A percentile compares a stretch with the other conserved stretches of the same genome.
These are phyloP conservation scores for Saturnispora ahearnii DNA, from an alignment of 805 yeast species.

Conservation along the genomic window DNA sequence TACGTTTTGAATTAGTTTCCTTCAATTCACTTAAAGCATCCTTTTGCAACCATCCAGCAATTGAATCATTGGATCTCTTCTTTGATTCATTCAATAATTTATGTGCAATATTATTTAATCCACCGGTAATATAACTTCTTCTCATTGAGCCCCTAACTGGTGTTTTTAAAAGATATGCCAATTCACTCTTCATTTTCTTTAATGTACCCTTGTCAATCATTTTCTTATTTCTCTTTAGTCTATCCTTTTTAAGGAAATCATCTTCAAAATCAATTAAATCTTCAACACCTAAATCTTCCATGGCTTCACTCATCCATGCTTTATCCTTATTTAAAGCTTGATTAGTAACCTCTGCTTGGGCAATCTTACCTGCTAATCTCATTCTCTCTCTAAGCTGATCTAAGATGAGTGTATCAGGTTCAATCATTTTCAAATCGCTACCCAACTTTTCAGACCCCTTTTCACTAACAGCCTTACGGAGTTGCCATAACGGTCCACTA, in stretches of 20 bases:
- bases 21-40: constrained; percentile 61
- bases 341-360: constrained; percentile 57
- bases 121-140: constrained; percentile 72
- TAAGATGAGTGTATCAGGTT: constrained; percentile 68
- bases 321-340: constrained; percentile 53
- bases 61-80: constrained; percentile 41
- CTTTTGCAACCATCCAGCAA: constrained; percentile 60
- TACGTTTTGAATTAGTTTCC: constrained; percentile 8
- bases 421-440: constrained; percentile 53
- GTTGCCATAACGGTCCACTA: constrained; percentile 73
- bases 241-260: constrained; percentile 54
- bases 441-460: constrained; percentile 26
- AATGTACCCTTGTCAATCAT: constrained; percentile 44
- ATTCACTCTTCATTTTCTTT: constrained; percentile 38
- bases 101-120: constrained; percentile 69
- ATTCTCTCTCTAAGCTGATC: constrained; percentile 64
- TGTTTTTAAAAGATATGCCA: constrained; percentile 40
- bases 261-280: constrained; percentile 59
- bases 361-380: constrained; percentile 58
- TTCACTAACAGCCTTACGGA: constrained; percentile 45
- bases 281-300: constrained; percentile 85
- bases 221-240: constrained; percentile 45
- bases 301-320: constrained; percentile 81
- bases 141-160: constrained; percentile 58
- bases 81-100: constrained; percentile 49